Evolutionary conservation across 2,329 filamentous ascomycete species (phyloP), one percentile per base, ranked within the genome.

Genomic region (Colletotrichum kahawae): DNA sequence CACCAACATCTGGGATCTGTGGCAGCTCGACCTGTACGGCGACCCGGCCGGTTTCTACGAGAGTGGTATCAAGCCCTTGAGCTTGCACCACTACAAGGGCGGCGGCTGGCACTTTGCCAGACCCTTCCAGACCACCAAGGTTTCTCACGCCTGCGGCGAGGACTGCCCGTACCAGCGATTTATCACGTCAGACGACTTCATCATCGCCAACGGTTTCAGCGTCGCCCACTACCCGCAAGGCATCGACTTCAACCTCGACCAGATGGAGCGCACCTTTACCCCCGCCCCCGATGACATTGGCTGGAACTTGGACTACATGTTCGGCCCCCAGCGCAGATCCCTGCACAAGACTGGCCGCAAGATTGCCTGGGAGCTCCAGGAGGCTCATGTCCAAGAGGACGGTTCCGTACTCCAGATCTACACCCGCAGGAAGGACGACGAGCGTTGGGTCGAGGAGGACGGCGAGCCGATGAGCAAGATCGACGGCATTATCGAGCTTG

Each of bases 11-110:
- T 87, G 88, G 78, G 89, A 90, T 43, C 85, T 93, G 14, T 92
- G 89, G 84, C 91, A 93, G 80, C 85, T 93, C 29, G 91, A 93
- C 79, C 84, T 93, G 62, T 87, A 88, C 72, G 89, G 88, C 63
- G 90, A 93, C 79, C 89, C 90, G 5, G 90, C 90, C 1, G 91
- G 91, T 6, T 92, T 93, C 82, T 93, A 92, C 82, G 91, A 93
- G 82, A 88, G 89, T 51, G 90, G 90, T 34, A 87, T 91, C 77
- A 87, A 88, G 77, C 91, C 91, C 2, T 85, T 92, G 27, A 91
- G 90, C 9, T 86, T 93, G 27, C 91, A 93, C 82, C 91, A 93
- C 84, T 93, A 91, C 86, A 91, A 91, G 79, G 90, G 90, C 62
- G 88, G 89, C 57, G 87, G 88, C 70, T 92, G 90, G 90, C 89